Conservation (phyloP, 2,329 filamentous ascomycete genomes). For the Bipolaris oryzae region DNA sequence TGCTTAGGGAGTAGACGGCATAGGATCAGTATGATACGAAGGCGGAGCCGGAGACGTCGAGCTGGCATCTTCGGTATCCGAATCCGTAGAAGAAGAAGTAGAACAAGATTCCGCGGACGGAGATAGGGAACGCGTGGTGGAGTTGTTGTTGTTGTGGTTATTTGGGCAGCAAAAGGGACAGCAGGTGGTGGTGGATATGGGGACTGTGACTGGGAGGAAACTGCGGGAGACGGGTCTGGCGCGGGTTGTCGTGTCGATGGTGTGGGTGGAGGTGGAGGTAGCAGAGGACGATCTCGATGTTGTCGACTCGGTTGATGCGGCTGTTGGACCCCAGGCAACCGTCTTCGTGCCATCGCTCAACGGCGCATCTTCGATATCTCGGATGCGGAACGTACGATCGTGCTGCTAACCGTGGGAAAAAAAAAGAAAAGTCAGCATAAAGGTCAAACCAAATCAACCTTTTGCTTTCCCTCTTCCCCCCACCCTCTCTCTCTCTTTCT, state of each 20-base stretch:
- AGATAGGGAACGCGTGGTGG: neutral
- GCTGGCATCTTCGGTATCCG: no score
- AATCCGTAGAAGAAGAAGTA: no score
- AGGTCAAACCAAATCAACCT: neutral
- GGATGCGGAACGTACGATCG: conserved; percentile 4
- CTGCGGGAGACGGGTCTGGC: neutral
- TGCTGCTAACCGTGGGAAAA: neutral
- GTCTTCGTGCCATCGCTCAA: neutral
- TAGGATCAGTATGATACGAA: no score
- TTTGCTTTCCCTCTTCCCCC: neutral
- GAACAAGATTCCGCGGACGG: neutral
- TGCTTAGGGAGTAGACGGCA: no score
- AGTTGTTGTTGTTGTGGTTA: neutral
- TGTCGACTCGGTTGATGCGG: neutral
- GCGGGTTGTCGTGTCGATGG: neutral
- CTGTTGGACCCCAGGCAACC: conserved; percentile 5
- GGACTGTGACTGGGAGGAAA: neutral
- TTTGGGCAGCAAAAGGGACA: neutral
- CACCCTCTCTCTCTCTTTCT: neutral
- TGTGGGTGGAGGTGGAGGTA: neutral
- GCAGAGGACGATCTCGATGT: neutral
- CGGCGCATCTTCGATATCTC: neutral
- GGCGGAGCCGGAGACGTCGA: no score
- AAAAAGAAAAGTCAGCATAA: conserved; percentile 11
- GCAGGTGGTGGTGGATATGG: neutral